Conservation (phyloP, 2,329 filamentous ascomycete species). For the Albophoma yamanashiensis region DNA sequence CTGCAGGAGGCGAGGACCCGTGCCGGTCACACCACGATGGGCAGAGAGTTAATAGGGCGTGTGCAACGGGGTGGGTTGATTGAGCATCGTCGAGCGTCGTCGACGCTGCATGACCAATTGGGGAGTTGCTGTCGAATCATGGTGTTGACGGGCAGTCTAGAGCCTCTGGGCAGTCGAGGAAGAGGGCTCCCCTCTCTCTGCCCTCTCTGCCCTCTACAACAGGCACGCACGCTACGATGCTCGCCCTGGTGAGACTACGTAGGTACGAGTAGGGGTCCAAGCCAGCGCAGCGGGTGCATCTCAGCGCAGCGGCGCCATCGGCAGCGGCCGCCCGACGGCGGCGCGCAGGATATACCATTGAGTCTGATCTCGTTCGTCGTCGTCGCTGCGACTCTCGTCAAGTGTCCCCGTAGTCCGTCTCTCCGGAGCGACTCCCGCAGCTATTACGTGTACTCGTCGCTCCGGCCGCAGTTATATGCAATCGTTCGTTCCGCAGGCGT, state of each 20-base stretch:
- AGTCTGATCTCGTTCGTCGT: background rate
- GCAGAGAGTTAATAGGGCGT: background rate
- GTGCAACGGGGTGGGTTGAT: no score
- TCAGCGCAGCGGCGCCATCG: background rate
- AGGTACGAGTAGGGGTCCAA: background rate
- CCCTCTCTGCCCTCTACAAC: background rate
- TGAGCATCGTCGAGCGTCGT: no score
- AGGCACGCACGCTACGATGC: background rate
- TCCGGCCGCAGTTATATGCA: background rate
- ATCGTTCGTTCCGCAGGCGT: background rate
- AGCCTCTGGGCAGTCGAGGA: no score
- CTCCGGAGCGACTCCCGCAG: background rate
- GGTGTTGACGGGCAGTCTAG: background rate
- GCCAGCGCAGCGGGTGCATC: background rate
- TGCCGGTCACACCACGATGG: background rate
- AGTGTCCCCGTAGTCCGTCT: background rate
- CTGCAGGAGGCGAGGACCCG: background rate
- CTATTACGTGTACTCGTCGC: background rate
- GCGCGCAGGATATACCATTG: slow-evolving; percentile 1
- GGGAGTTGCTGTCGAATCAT: background rate
- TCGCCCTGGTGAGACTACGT: background rate
- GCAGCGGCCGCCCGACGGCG: background rate
- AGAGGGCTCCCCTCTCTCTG: no score
- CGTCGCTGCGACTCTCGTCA: background rate
- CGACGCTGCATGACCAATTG: background rate